phyloP scores from a whole-genome alignment of 2,329 filamentous ascomycete genomes.

The Ophiostoma ulmi region DNA sequence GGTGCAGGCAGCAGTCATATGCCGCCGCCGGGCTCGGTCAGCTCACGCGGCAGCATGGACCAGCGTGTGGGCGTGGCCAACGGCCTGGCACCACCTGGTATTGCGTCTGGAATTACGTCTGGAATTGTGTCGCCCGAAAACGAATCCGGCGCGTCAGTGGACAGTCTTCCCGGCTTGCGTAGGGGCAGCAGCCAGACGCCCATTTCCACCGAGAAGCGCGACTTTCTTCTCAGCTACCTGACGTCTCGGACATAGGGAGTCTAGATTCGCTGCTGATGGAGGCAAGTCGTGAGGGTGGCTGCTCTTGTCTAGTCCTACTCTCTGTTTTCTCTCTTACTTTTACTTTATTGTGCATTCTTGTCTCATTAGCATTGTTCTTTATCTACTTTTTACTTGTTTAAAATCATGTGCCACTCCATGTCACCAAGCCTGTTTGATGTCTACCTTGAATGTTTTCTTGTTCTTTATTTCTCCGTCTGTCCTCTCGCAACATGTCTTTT shows the following conservation, averaged over 20 bases:
- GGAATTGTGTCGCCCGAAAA: background rate
- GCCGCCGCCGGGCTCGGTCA: slow-evolving; percentile 17
- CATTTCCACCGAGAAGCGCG: slow-evolving; percentile 66
- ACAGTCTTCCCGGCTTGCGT: slow-evolving; percentile 31
- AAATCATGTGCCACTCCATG: background rate
- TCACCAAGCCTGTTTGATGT: background rate
- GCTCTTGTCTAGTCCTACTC: background rate
- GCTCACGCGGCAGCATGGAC: slow-evolving; percentile 21
- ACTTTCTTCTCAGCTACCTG: slow-evolving; percentile 71
- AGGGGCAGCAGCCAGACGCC: slow-evolving; percentile 49
- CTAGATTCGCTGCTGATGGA: background rate
- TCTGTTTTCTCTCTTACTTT: background rate
- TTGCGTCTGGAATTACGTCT: background rate
- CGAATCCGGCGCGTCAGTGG: slow-evolving; percentile 24
- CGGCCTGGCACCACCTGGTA: background rate
- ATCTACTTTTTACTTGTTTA: background rate
- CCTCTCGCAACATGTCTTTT: slow-evolving; percentile 1
- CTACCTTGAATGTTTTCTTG: background rate
- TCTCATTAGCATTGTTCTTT: background rate
- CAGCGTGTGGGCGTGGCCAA: background rate
- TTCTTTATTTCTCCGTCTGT: slow-evolving; percentile 8
- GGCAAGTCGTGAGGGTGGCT: background rate
- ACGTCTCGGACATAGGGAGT: slow-evolving; percentile 46
- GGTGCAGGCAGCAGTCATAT: background rate
- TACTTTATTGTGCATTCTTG: background rate